These are phyloP conservation scores for Solanum arcanum DNA, from an alignment of 257 asterid species.

Conservation along the genomic window DNA sequence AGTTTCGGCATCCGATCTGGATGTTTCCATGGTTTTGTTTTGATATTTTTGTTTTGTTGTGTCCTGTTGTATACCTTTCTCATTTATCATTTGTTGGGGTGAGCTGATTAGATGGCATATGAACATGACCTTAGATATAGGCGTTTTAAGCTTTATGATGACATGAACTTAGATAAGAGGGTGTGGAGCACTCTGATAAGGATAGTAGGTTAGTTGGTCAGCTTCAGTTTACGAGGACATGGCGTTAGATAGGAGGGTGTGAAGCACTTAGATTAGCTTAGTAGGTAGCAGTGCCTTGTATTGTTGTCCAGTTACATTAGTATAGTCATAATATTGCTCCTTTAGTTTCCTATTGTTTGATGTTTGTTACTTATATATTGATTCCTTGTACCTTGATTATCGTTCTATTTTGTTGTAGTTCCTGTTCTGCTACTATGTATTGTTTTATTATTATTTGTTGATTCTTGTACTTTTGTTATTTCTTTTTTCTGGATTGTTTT, in stretches of 20 bases:
- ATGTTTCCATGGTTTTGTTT: background rate
- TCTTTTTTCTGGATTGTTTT: background rate
- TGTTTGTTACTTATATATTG: background rate
- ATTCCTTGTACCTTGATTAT: background rate
- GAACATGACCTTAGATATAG: background rate
- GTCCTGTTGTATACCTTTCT: background rate
- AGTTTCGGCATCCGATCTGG: background rate
- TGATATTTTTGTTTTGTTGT: background rate
- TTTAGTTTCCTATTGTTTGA: background rate
- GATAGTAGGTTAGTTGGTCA: background rate
- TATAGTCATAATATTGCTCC: background rate
- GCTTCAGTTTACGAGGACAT: background rate
- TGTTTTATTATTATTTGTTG: background rate
- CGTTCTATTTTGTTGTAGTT: background rate
- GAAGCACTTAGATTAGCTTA: background rate
- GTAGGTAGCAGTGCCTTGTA: background rate
- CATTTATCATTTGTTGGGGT: background rate
- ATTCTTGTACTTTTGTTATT: background rate
- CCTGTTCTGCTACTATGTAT: background rate
- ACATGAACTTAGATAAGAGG: background rate
- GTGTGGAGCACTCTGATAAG: background rate
- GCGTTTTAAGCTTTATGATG: background rate
- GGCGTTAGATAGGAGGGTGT: background rate
- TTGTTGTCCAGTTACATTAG: background rate
- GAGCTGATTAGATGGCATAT: background rate